Base-by-base conservation (phyloP, 2,329 filamentous ascomycete genomes). In the Cadophora luteo-olivacea region DNA sequence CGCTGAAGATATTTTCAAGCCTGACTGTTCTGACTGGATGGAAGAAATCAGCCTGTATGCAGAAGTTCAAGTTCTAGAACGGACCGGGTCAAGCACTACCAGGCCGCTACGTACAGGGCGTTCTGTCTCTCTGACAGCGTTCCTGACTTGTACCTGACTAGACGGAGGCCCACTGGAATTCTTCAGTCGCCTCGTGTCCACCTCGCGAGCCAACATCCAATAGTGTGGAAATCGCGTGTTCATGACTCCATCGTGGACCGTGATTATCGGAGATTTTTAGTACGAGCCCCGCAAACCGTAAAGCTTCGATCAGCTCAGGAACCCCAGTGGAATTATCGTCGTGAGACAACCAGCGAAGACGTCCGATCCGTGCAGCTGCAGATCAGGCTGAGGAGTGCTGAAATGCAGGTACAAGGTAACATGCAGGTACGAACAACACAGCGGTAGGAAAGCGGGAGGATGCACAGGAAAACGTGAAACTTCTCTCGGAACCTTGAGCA, bases 111-210 rank as follows among this genome's bases (percentile, higher is more conserved):
- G 19, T 33, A 41, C 12, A n/a, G 33, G 33, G 19, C 55, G n/a
- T 24, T 7, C 12, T 22, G 29, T 41, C n/a, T 38, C 24, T 9
- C 9, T 41, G 9, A 41, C 5, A 38, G 24, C 36, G 33, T 25
- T 38, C 51, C 51, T 54, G 51, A 54, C 51, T 32, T 54, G 51
- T 54, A 33, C 51, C 51, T 54, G 51, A 19, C 51, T 54, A 54
- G 51, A 12, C 32, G 16, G 14, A 19, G 19, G 33, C 5, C 33
- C 25, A n/a, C 4, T 54, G 51, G 25, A 32, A 32, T 32, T 11
- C 11, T 29, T 54, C 51, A 14, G 33, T 54, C 25, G 45, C 4
- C 4, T 54, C 51, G 51, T 54, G 51, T 54, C 51, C 51, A 29
- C 51, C 51, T 32, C 51, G 25, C 25, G 51, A 54, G 51, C 25